Conservation (phyloP, 352 stramenopile species). For the Globisporangium spiculum region DNA sequence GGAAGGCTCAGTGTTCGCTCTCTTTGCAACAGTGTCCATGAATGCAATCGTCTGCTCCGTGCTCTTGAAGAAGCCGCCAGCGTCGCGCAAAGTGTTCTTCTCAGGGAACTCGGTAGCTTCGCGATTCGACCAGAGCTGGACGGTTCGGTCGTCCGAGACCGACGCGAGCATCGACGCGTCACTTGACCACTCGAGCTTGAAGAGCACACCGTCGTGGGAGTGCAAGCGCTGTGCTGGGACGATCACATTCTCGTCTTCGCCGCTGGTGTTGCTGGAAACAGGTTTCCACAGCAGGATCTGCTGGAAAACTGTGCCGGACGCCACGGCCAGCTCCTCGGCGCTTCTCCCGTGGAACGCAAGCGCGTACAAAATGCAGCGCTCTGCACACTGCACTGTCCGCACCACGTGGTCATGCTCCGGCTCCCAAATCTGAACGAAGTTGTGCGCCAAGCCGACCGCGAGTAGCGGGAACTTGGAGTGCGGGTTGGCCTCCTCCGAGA, state of each 20-base stretch:
- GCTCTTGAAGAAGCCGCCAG: slow-evolving; percentile 14
- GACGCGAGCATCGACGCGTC: slow-evolving; percentile 69
- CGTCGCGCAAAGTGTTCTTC: not conserved
- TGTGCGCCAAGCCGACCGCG: slow-evolving; percentile 79
- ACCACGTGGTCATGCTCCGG: slow-evolving; percentile 37
- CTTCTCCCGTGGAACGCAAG: slow-evolving; percentile 73
- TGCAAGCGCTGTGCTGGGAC: slow-evolving; percentile 60
- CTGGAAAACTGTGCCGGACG: slow-evolving; percentile 84
- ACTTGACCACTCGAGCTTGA: slow-evolving; percentile 76
- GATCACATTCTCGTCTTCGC: slow-evolving; percentile 18
- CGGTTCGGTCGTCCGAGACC: slow-evolving; percentile 82
- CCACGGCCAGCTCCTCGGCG: slow-evolving; percentile 58
- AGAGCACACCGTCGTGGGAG: slow-evolving; percentile 82
- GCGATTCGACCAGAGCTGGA: slow-evolving; percentile 75
- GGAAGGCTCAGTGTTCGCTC: not conserved
- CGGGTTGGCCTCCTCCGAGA: slow-evolving; percentile 26
- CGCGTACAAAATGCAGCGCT: slow-evolving; percentile 83
- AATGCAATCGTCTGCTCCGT: slow-evolving; percentile 14
- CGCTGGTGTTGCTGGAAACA: slow-evolving; percentile 1
- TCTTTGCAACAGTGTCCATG: slow-evolving; percentile 7
- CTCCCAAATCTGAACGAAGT: slow-evolving; percentile 82
- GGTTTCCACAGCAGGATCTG: slow-evolving; percentile 82
- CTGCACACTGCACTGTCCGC: slow-evolving; percentile 60
- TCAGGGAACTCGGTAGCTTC: slow-evolving; percentile 13
- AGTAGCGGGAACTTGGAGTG: slow-evolving; percentile 28